Evolutionary conservation across 352 stramenopile genomes (phyloP).

Genomic region (Lagenidium giganteum): DNA sequence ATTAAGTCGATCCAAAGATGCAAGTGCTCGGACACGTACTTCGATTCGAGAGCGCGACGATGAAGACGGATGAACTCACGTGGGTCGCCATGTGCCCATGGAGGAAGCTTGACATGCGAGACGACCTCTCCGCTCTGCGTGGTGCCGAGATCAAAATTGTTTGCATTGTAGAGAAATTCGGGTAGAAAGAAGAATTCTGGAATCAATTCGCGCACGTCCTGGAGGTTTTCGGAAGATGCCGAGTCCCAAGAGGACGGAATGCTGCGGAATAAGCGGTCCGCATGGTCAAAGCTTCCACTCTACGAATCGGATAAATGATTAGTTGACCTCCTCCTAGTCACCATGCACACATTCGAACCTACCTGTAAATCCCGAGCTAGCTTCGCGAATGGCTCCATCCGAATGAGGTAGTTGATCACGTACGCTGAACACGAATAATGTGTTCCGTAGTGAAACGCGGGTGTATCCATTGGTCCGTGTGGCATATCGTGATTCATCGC

Average conservation of each 20-base stretch:
- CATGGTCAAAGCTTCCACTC: conserved; percentile 89
- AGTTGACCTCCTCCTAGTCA: not conserved
- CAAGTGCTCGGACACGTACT: conserved; percentile 95
- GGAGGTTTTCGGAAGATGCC: conserved; percentile 90
- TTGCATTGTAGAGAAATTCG: conserved; percentile 78
- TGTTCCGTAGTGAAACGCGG: conserved; percentile 96
- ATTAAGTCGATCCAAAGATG: conserved; percentile 98
- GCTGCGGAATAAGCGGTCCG: conserved; percentile 95
- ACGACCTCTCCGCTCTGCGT: conserved; percentile 86
- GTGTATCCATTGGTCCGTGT: conserved; percentile 44
- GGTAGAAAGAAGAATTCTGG: conserved; percentile 79
- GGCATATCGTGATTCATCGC: conserved; percentile 49
- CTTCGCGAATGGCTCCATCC: conserved; percentile 86
- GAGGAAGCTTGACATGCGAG: conserved; percentile 89
- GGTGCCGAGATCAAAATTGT: conserved; percentile 59
- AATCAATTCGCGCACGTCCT: conserved; percentile 81
- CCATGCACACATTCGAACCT: not conserved
- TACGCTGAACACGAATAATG: conserved; percentile 97
- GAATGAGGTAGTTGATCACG: conserved; percentile 96
- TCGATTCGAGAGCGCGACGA: conserved; percentile 93
- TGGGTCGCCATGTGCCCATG: conserved; percentile 91
- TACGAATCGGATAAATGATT: conserved; percentile 1
- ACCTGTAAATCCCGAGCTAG: conserved; percentile 59
- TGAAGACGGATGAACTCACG: conserved; percentile 95
- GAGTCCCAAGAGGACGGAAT: conserved; percentile 93